Base-by-base conservation (phyloP, 352 stramenopile genomes). In the Globisporangium takayamanum region DNA sequence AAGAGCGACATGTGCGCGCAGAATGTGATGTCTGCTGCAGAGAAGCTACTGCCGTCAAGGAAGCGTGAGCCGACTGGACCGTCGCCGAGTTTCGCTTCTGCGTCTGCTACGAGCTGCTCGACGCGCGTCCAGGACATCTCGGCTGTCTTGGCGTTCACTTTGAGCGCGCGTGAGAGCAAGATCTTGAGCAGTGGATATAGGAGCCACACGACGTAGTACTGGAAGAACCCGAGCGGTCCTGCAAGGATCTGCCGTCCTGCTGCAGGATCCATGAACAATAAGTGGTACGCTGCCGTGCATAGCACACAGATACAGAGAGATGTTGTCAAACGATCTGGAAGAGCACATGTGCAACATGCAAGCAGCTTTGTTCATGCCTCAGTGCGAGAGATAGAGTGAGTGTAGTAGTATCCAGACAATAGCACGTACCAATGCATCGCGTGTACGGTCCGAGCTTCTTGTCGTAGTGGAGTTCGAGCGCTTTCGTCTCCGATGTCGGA, bases 21-120 rank as follows among this genome's bases (percentile, higher is more conserved):
- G 50, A 84, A 72, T 20, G 74, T 57, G 51, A 87, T 80, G 55
- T 87, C 76, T 15, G 74, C 74, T 0, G 76, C 72, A 1, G 76
- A 76, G 45, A 87, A 83, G 6, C 60, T 65, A 1, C 64, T 33
- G 2, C 74, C 76, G 28, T 58, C 58, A 10, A 87, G 62, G 50
- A 76, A 87, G 6, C 54, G 59, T 14, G 56, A 64, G 50, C 76
- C 74, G 5, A 84, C 30, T 0, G 74, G 71, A 2, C 36, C 67
- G n/a, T 76, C 65, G 1, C 75, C 78, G 5, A 86, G 68, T 37
- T 46, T 39, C 44, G 64, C 53, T 28, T 71, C 57, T 0, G 61
- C 64, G 18, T 72, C 64, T 10, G 60, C 52, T 1, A 69, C 37
- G 2, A 80, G 2, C 0, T 49, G 28, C 28, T 84, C 63, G 25